Evolutionary conservation across 768 basidiomycete species (phyloP).

Genomic region (Naganishia randhawae): DNA sequence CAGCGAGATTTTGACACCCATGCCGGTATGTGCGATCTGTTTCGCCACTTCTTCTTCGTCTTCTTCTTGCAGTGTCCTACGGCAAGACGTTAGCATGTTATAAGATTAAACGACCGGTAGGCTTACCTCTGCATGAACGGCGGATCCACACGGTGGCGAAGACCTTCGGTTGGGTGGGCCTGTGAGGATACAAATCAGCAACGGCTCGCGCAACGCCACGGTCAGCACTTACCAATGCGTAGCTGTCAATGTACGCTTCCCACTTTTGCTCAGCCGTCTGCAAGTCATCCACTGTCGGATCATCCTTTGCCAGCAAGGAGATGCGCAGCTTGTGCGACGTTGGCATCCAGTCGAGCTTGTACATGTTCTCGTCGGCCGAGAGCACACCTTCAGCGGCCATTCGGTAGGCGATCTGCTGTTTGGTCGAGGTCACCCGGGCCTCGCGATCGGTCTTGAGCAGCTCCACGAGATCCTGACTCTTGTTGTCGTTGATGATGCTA

Average conservation of each 20-base stretch:
- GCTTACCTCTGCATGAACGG: conserved; percentile 50
- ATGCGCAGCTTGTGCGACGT: conserved; percentile 32
- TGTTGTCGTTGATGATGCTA: conserved; percentile 74
- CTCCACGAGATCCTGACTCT: conserved; percentile 78
- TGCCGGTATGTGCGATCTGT: conserved; percentile 38
- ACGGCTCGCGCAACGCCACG: conserved; percentile 24
- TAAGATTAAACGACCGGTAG: neutral
- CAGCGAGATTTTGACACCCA: conserved; percentile 47
- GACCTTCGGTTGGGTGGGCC: conserved; percentile 53
- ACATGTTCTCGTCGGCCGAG: conserved; percentile 53
- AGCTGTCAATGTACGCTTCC: conserved; percentile 54
- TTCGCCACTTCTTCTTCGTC: conserved; percentile 20
- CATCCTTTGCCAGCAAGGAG: conserved; percentile 53
- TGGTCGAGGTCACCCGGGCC: conserved; percentile 38
- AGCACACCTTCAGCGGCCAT: conserved; percentile 52
- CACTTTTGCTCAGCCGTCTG: conserved; percentile 52
- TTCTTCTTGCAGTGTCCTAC: conserved; percentile 33
- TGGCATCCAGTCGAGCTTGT: conserved; percentile 51
- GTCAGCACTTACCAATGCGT: conserved; percentile 48
- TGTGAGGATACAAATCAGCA: conserved; percentile 26
- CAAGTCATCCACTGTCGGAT: conserved; percentile 54
- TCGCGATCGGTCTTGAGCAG: conserved; percentile 65
- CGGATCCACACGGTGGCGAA: conserved; percentile 50
- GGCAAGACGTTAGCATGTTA: conserved; percentile 9
- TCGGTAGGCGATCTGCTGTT: conserved; percentile 54